phyloP scores from a whole-genome alignment of 306 rosid species.

The Alnus rubra region DNA sequence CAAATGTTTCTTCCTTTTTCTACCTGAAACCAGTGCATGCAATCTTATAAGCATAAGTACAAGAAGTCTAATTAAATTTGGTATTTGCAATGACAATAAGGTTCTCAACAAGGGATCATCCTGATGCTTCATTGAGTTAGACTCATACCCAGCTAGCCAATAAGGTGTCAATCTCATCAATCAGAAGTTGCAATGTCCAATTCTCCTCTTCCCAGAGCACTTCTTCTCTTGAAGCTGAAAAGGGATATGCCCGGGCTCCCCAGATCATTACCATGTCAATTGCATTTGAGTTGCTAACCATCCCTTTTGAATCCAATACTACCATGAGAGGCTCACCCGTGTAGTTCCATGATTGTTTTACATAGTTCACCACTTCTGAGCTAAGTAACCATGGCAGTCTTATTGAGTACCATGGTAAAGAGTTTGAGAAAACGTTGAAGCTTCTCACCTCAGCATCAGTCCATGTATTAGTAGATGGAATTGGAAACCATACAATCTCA shows the following conservation, averaged over 20 bases:
- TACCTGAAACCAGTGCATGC: constrained; percentile 42
- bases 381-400: constrained; percentile 50
- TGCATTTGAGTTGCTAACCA: constrained; percentile 46
- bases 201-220: constrained; percentile 56
- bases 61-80: constrained; percentile 20
- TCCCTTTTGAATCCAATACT: constrained; percentile 58
- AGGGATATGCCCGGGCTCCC: constrained; percentile 55
- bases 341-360: constrained; percentile 53
- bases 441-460: constrained; percentile 47
- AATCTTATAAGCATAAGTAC: constrained; percentile 8
- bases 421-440: constrained; percentile 42
- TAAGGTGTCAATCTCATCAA: constrained; percentile 41
- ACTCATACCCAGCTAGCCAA: constrained; percentile 56
- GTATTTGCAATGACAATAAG: background rate
- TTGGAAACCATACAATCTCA: constrained; percentile 64
- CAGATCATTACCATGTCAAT: constrained; percentile 54
- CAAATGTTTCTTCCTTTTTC: constrained; percentile 51
- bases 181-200: constrained; percentile 50
- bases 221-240: constrained; percentile 49
- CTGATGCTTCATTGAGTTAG: constrained; percentile 17
- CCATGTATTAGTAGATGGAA: constrained; percentile 56
- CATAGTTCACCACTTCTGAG: constrained; percentile 40
- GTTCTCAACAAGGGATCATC: background rate
- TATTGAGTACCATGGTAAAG: constrained; percentile 55
- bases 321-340: constrained; percentile 46